phyloP scores from a whole-genome alignment of 495 filamentous ascomycete species.

The Penicillium canariense region DNA sequence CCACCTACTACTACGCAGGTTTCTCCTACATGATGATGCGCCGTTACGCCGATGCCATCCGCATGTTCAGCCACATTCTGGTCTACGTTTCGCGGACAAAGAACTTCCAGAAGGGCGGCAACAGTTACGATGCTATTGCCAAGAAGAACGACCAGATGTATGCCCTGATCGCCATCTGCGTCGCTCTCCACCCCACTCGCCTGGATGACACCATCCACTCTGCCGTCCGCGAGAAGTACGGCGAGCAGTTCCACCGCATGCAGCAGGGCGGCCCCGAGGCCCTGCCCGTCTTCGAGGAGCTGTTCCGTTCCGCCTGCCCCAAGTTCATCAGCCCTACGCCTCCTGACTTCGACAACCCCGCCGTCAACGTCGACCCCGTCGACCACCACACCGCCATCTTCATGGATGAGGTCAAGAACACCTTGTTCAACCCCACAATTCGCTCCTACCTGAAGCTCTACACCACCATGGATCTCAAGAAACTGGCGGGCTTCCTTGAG shows the following conservation, averaged over 20 bases:
- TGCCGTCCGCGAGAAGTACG: constrained; percentile 96
- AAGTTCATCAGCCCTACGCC: constrained; percentile 99
- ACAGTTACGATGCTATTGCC: constrained; percentile 93
- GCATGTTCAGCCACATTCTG: constrained; percentile 99
- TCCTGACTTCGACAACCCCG: constrained; percentile 93
- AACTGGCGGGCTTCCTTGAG: constrained; percentile 94
- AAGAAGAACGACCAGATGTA: constrained; percentile 99
- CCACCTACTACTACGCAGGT: constrained; percentile 99
- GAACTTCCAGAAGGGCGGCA: constrained; percentile 97
- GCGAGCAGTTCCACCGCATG: constrained; percentile 91
- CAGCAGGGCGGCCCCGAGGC: constrained; percentile 94
- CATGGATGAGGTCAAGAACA: constrained; percentile 99
- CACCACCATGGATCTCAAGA: constrained; percentile 98
- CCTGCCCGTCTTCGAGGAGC: constrained; percentile 92
- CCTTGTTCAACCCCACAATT: constrained; percentile 85
- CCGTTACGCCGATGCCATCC: constrained; percentile 96
- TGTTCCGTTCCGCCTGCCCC: constrained; percentile 92
- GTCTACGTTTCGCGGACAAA: constrained; percentile 98
- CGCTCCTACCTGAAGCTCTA: constrained; percentile 98
- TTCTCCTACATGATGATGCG: constrained; percentile 99
- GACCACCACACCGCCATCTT: constrained; percentile 97
- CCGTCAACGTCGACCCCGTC: constrained; percentile 91
- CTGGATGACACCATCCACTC: constrained; percentile 99
- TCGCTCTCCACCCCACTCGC: constrained; percentile 93
- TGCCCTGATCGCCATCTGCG: constrained; percentile 96